These are phyloP conservation scores for Clonostachys rhizophaga DNA, from an alignment of 2,329 filamentous ascomycete genomes.

Conservation along the genomic window DNA sequence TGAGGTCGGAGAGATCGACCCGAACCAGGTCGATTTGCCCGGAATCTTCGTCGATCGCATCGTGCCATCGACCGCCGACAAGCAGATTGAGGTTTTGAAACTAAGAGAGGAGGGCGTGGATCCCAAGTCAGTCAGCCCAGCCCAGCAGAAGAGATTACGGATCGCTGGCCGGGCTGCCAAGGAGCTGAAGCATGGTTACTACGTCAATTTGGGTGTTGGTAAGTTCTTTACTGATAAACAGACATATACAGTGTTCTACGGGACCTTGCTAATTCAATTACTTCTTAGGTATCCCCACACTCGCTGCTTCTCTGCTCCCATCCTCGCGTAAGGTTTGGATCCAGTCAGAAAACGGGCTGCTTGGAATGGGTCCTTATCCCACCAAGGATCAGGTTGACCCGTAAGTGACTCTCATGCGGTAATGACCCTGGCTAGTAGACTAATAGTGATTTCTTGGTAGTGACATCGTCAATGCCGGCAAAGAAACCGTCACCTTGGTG, in stretches of 20 bases:
- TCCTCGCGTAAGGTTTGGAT: conserved; percentile 71
- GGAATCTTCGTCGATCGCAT: conserved; percentile 82
- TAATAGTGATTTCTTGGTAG: conserved; percentile 13
- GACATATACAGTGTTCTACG: not conserved
- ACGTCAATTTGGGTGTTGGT: conserved; percentile 74
- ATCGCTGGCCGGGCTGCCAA: conserved; percentile 75
- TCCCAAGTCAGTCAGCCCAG: conserved; percentile 24
- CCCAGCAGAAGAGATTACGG: conserved; percentile 55
- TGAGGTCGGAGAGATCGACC: conserved; percentile 65
- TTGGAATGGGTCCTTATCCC: conserved; percentile 81
- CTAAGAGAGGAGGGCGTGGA: conserved; percentile 38
- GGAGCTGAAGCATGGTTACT: conserved; percentile 76
- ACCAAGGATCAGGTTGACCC: conserved; percentile 66
- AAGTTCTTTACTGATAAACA: conserved; percentile 1
- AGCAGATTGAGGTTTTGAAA: conserved; percentile 69
- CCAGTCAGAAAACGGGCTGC: conserved; percentile 81
- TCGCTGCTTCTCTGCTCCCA: conserved; percentile 75
- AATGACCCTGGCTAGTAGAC: not conserved
- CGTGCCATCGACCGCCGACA: conserved; percentile 65
- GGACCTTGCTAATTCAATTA: conserved; percentile 12
- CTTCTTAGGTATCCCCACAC: conserved; percentile 65
- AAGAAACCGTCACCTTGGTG: conserved; percentile 78
- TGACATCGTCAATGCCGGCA: conserved; percentile 82
- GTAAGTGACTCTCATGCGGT: conserved; percentile 14
- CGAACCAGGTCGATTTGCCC: conserved; percentile 72